Percentiles rank a stretch among this genome's conserved stretches.
These are phyloP conservation scores for Solanum chilense DNA, from an alignment of 257 asterid genomes.

Conservation along the genomic window DNA sequence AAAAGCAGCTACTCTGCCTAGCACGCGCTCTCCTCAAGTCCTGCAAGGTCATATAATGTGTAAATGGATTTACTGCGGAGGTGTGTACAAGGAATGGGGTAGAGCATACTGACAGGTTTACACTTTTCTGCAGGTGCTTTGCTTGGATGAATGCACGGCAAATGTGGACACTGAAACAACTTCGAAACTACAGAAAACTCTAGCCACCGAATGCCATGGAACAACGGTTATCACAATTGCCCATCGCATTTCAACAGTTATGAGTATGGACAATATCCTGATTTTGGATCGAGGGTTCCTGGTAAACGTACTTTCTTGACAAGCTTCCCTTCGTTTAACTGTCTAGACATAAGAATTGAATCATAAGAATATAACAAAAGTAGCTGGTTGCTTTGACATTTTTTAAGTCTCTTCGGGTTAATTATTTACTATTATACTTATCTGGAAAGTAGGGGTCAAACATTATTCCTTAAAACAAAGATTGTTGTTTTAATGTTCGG, in stretches of 20 bases:
- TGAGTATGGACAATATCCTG: conserved; percentile 60
- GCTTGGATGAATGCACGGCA: conserved; percentile 92
- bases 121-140: conserved; percentile 42
- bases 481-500: background rate
- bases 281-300: conserved; percentile 68
- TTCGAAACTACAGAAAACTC: conserved; percentile 60
- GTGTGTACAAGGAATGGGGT: background rate
- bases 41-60: conserved; percentile 38
- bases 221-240: conserved; percentile 70
- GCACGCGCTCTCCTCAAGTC: conserved; percentile 86
- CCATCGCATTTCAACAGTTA: conserved; percentile 83
- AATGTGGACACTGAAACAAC: conserved; percentile 79
- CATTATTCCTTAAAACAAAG: background rate
- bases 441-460: background rate
- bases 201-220: conserved; percentile 44
- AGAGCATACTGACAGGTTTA: background rate
- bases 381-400: background rate
- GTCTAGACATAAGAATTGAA: background rate
- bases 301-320: conserved; percentile 19
- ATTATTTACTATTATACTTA: background rate
- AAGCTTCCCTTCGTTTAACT: background rate
- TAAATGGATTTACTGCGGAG: background rate
- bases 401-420: background rate
- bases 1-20: conserved; percentile 89
- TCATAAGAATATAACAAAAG: background rate